Base-by-base conservation (phyloP, 2,329 filamentous ascomycete genomes). In the Xylariaceae sp. region DNA sequence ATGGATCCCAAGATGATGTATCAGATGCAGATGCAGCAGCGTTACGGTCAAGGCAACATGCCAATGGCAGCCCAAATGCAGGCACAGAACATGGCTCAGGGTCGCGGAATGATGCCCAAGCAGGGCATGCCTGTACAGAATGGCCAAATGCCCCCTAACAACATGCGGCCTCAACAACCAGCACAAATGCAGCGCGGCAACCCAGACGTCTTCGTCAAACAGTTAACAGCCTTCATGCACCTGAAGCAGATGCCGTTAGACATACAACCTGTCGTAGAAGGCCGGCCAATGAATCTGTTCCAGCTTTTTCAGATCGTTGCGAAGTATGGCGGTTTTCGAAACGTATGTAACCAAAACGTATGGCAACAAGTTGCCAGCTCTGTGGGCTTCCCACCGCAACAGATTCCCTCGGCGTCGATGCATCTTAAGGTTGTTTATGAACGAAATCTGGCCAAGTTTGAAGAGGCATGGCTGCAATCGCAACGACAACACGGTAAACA, bases 1-100 rank as follows among this genome's bases (percentile, higher is more conserved):
- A 79, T 88, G 57, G 87, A 89, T 39, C 85, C 90, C 58, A 87
- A 90, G 63, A 80, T 90, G 68, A 78, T 83, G 51, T 89, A 94
- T 64, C 89, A 95, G 61, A 88, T 95, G 83, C 87, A 89, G 55
- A 71, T 95, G 47, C 89, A 95, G 63, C 83, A 87, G 51, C 89
- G 92, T 63, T 79, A 88, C 39, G 84, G 88, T 55, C 83, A 86
- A 57, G 75, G 70, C 42, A 77, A 75, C 36, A 76, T 80, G 65
- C 75, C 78, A 46, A 75, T 75, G 68, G 56, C 53, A 11, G 71
- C 73, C 13, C 79, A 82, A 53, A 76, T 84, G 74, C 81, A 81
- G 58, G 69, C 62, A n/a, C 67, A 70, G 50, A 63, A 62, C 36
- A 69, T 69, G 60, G 57, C 61, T 17, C 68, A 69, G 55, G 75